Conservation (phyloP, 2,329 filamentous ascomycete genomes). For the Penicillium sumatraense region DNA sequence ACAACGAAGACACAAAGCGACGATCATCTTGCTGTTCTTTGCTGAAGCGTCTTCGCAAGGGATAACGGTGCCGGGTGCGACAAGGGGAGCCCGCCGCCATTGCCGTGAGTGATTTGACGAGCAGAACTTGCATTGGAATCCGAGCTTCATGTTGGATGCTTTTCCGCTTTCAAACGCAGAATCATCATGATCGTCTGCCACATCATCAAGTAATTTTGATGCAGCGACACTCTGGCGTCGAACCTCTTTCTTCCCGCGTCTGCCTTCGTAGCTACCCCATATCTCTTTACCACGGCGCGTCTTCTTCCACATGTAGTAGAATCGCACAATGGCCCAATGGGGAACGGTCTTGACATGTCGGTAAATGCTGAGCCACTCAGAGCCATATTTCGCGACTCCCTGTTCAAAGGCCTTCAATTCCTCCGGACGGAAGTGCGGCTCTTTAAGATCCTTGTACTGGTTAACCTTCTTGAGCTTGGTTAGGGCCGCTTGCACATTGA, state of each 20-base stretch:
- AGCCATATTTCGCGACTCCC: conserved; percentile 85
- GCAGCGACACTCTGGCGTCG: conserved; percentile 66
- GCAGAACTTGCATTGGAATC: conserved; percentile 95
- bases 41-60: conserved; percentile 66
- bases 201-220: conserved; percentile 80
- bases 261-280: conserved; percentile 85
- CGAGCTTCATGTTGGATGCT: conserved; percentile 75
- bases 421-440: conserved; percentile 76
- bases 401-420: conserved; percentile 93
- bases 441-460: conserved; percentile 73
- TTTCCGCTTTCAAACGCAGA: conserved; percentile 94
- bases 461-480: conserved; percentile 71
- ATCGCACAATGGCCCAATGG: conserved; percentile 81
- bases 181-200: conserved; percentile 90
- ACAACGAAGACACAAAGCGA: conserved; percentile 87
- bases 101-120: conserved; percentile 77
- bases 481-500: conserved; percentile 72
- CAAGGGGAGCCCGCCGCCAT: conserved; percentile 87
- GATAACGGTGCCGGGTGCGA: conserved; percentile 71
- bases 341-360: conserved; percentile 79
- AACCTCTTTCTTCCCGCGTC: conserved; percentile 87
- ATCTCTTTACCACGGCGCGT: conserved; percentile 81
- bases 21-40: conserved; percentile 77
- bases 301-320: conserved; percentile 99
- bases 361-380: conserved; percentile 81